Conservation (phyloP, 148 eudicot genomes). For the Dianthus caryophyllus region DNA sequence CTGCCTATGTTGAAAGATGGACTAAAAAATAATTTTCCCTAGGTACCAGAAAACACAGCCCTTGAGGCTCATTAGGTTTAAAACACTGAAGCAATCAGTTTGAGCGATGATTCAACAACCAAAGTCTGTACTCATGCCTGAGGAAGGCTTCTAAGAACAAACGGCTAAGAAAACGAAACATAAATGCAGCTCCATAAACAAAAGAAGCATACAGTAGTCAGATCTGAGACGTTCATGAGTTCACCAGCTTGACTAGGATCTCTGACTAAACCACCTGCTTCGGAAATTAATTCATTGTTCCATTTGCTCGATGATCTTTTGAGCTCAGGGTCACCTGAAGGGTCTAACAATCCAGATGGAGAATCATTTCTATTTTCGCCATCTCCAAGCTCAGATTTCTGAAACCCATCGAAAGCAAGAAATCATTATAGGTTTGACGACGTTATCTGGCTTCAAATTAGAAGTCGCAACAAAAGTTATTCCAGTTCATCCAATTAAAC, state of each 20-base stretch:
- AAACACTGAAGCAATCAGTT: not conserved
- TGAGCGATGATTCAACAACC: not conserved
- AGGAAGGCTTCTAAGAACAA: not conserved
- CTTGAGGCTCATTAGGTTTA: not conserved
- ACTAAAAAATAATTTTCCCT: not conserved
- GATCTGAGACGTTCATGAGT: conserved; percentile 40
- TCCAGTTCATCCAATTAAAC: too few species aligned
- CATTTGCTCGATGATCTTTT: conserved; percentile 61
- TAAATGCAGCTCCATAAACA: not conserved
- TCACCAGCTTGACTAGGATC: conserved; percentile 74
- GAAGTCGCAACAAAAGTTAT: not conserved
- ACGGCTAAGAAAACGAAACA: not conserved
- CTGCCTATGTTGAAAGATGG: not conserved
- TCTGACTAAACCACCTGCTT: conserved; percentile 54
- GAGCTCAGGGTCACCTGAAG: conserved; percentile 43
- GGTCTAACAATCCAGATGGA: conserved; percentile 38
- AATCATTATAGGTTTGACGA: not conserved
- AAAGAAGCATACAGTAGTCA: conserved; percentile 2
- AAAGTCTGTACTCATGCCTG: not conserved
- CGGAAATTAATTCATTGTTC: conserved; percentile 61
- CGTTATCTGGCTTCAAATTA: not conserved
- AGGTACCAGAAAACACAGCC: not conserved
- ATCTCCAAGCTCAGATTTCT: conserved; percentile 56
- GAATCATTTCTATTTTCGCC: conserved; percentile 51
- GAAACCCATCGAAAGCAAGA: conserved; percentile 20